Base-by-base conservation (phyloP, 2,329 filamentous ascomycete species). In the Fusarium continuum region DNA sequence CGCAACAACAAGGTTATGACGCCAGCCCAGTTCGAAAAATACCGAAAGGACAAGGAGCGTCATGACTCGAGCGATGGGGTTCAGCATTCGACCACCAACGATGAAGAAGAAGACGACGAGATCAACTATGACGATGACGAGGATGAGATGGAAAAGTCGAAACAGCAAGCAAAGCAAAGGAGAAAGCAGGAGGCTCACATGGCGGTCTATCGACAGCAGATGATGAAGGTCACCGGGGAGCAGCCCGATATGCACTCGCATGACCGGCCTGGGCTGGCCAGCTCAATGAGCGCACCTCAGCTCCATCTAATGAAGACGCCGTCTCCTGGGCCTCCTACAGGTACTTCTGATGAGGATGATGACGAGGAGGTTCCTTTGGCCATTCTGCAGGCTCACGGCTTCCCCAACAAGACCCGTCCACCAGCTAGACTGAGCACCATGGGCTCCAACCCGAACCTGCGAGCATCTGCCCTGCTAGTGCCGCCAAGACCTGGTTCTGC, bases 201-300 rank as follows among this genome's bases (percentile, higher is more conserved):
- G 81, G 85, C 92, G 2, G 89, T 96, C 2, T 96, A 96, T 75
- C 87, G 93, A 55, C 93, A 97, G 75, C 91, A 95, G 76, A 97
- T 96, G 93, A 96, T 94, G 91, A 96, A 96, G 77, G 90, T 95
- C 25, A 96, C 92, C 1, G 93, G 93, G 41, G 91, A 94, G 68
- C 79, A 71, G 31, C 69, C 69, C 9, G 69, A 71, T 22, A 47
- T 71, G 56, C 61, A 70, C 14, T 41, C 82, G 13, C 72, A 79
- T 10, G 75, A 82, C 22, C 85, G 87, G n/a, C 82, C 85, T 13
- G 78, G 79, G 44, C 75, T 88, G 59, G 80, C 83, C 16, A 79
- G 83, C 28, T 86, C 85, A 5, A 80, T 83, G 70, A 91, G 88
- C 73, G 85, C 86, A 5, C 87, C 89, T 2, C 88, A 88, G 61